phyloP scores from a whole-genome alignment of 441 rosid species.

The Bruguiera hainesii region DNA sequence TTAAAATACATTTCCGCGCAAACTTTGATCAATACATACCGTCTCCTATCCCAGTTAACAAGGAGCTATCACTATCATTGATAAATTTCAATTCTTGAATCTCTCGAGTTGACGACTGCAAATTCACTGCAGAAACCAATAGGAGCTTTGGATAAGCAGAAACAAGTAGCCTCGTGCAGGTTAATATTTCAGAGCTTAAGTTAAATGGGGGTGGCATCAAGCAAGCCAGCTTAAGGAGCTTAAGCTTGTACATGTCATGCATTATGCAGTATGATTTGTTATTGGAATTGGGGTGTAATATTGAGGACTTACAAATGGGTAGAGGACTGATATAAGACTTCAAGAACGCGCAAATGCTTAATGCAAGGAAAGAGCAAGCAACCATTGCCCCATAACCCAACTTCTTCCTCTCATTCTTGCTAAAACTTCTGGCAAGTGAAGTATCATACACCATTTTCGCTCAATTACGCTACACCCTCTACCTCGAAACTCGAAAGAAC shows the following conservation, averaged over 20 bases:
- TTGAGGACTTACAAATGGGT: conserved; percentile 42
- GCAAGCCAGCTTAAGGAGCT: too few species aligned
- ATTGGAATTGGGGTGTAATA: neutral
- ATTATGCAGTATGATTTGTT: too few species aligned
- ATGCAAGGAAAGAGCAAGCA: conserved; percentile 42
- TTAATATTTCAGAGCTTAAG: too few species aligned
- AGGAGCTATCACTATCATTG: conserved; percentile 5
- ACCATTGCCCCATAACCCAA: conserved; percentile 54
- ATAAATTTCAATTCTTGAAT: conserved; percentile 24
- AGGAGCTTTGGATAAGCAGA: too few species aligned
- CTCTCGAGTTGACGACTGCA: conserved; percentile 27
- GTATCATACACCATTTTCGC: conserved; percentile 33
- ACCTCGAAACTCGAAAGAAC: too few species aligned
- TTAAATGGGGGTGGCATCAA: too few species aligned
- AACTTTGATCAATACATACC: too few species aligned
- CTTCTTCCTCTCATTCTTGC: conserved; percentile 56
- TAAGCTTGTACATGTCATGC: too few species aligned
- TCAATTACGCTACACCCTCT: neutral
- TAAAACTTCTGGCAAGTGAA: conserved; percentile 69
- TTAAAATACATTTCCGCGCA: too few species aligned
- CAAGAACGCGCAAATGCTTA: conserved; percentile 51
- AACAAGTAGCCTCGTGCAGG: too few species aligned
- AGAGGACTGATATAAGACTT: conserved; percentile 52
- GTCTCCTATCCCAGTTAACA: conserved; percentile 5
- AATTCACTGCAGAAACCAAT: conserved; percentile 31